phyloP scores from a whole-genome alignment of 371 early-diverging fungal species.

The Haplosporangium sp. region DNA sequence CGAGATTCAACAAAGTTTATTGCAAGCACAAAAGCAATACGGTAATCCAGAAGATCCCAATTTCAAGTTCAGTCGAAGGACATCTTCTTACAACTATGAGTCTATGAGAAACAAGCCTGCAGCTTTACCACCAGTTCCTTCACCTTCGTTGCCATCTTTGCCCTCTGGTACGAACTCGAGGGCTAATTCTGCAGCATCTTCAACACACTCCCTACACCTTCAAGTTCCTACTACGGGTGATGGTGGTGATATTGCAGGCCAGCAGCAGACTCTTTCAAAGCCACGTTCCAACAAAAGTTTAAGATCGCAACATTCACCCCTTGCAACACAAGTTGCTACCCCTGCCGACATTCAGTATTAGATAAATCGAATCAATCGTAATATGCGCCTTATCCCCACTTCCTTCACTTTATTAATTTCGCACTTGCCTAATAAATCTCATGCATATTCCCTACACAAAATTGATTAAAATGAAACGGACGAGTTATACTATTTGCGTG shows the following conservation, averaged over 20 bases:
- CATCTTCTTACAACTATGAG: conserved; percentile 28
- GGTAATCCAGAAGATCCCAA: conserved; percentile 19
- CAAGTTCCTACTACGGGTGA: too few relatives aligned
- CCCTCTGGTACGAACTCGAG: conserved; percentile 13
- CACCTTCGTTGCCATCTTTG: conserved; percentile 34
- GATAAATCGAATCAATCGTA: too few relatives aligned
- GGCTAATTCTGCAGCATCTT: conserved; percentile 5
- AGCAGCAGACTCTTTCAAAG: background rate
- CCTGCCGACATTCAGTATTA: too few relatives aligned
- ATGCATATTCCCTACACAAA: too few relatives aligned
- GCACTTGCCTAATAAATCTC: background rate
- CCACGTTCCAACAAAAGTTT: background rate
- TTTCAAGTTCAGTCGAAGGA: conserved; percentile 35
- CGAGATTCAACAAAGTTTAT: conserved; percentile 31
- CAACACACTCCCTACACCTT: conserved; percentile 4
- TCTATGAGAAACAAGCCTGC: conserved; percentile 17
- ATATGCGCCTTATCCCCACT: too few relatives aligned
- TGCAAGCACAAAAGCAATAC: conserved; percentile 15
- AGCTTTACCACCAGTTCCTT: conserved; percentile 32
- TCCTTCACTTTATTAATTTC: too few relatives aligned
- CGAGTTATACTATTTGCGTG: too few relatives aligned
- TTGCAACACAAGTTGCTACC: too few relatives aligned
- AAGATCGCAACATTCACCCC: too few relatives aligned
- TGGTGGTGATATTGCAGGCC: too few relatives aligned
- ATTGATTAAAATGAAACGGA: too few relatives aligned